Percentiles rank a stretch among this genome's conserved stretches.
Evolutionary conservation across 2,329 filamentous ascomycete genomes (phyloP).

Genomic region (Corniculantispora saksenae): DNA sequence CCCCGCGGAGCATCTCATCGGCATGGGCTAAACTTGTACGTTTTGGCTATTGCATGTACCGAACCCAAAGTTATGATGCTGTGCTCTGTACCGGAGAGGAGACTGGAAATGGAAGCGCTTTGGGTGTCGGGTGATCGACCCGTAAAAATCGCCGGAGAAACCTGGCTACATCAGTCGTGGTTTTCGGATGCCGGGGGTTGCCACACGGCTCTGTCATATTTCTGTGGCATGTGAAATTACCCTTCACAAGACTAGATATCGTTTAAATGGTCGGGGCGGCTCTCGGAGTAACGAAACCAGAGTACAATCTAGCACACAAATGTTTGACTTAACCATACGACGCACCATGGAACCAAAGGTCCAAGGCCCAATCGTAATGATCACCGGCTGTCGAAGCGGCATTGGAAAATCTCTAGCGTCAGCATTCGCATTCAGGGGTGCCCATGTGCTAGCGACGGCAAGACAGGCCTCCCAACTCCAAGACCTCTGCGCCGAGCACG

Average conservation of each 20-base stretch:
- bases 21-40: not conserved
- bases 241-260: not conserved
- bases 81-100: not conserved
- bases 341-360: not conserved
- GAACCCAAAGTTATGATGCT: not conserved
- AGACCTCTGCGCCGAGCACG: slow-evolving; percentile 18
- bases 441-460: slow-evolving; percentile 23
- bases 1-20: not conserved
- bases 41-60: not conserved
- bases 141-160: not conserved
- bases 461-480: slow-evolving; percentile 17
- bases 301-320: not conserved
- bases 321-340: not conserved
- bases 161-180: not conserved
- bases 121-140: not conserved
- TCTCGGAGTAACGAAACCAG: not conserved
- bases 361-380: not conserved
- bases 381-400: slow-evolving; percentile 24
- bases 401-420: slow-evolving; percentile 22
- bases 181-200: not conserved
- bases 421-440: slow-evolving; percentile 15
- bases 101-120: not conserved
- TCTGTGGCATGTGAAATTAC: not conserved
- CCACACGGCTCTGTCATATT: not conserved
- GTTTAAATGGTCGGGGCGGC: not conserved